These are phyloP conservation scores for Trichoderma virens DNA, from an alignment of 495 filamentous ascomycete species.

Conservation along the genomic window DNA sequence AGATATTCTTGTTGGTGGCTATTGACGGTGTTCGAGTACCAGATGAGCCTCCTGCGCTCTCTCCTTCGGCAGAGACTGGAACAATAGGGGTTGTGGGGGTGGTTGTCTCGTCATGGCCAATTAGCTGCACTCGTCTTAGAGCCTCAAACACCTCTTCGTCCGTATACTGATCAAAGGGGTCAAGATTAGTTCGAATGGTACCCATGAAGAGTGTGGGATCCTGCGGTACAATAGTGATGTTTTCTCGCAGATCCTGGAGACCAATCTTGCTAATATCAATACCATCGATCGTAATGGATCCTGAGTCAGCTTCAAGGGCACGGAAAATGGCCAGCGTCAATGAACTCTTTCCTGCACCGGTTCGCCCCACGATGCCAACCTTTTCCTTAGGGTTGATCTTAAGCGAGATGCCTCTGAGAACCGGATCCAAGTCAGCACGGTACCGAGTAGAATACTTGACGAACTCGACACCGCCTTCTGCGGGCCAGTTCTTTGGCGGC, in stretches of 20 bases:
- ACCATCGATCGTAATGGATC: conserved; percentile 83
- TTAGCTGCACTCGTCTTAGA: conserved; percentile 83
- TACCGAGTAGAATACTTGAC: conserved; percentile 84
- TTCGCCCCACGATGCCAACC: conserved; percentile 93
- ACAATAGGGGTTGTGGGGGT: conserved; percentile 10
- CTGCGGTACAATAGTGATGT: conserved; percentile 96
- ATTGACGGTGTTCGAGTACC: conserved; percentile 21
- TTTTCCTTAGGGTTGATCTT: conserved; percentile 82
- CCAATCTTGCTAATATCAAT: conserved; percentile 86
- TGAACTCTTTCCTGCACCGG: conserved; percentile 95
- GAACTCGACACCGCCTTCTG: conserved; percentile 79
- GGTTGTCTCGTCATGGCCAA: conserved; percentile 50
- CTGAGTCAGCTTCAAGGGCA: conserved; percentile 86
- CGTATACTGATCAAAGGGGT: conserved; percentile 86
- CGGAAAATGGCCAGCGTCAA: conserved; percentile 94
- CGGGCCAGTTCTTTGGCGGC: conserved; percentile 76
- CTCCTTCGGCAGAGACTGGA: conserved; percentile 7
- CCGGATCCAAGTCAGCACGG: conserved; percentile 75
- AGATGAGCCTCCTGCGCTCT: background rate
- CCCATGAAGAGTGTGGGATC: conserved; percentile 96
- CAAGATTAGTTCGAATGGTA: conserved; percentile 89
- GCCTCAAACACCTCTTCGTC: conserved; percentile 87
- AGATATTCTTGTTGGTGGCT: conserved; percentile 82
- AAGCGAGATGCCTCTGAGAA: conserved; percentile 77
- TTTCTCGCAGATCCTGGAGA: conserved; percentile 81